Evolutionary conservation across 495 filamentous ascomycete genomes (phyloP).

Genomic region (Chaetomium fimeti): DNA sequence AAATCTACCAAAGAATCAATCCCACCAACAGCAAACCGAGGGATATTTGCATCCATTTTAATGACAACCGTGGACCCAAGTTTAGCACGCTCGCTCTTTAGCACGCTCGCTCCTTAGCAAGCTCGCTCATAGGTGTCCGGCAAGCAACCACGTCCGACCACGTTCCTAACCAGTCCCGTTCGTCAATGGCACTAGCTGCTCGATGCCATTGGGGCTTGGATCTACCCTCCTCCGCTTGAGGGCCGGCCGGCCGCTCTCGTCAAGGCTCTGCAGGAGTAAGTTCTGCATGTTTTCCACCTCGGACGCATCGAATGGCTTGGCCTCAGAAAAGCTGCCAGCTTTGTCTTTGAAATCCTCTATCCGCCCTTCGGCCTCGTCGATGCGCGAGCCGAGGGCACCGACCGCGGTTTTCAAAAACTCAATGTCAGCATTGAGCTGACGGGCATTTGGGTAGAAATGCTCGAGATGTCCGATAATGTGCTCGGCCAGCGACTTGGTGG

Average conservation of each 20-base stretch:
- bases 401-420: conserved; percentile 7
- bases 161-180: neutral
- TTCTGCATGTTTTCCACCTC: neutral
- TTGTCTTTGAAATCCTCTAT: conserved; percentile 7
- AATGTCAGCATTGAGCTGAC: conserved; percentile 16
- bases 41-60: too few relatives aligned
- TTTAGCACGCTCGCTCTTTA: too few relatives aligned
- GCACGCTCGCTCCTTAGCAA: too few relatives aligned
- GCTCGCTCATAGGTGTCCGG: neutral
- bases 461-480: conserved; percentile 30
- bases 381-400: neutral
- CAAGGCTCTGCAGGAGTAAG: neutral
- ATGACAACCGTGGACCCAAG: too few relatives aligned
- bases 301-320: neutral
- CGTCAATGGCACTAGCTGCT: neutral
- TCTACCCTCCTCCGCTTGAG: conserved; percentile 14
- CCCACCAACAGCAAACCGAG: too few relatives aligned
- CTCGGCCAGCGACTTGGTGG: conserved; percentile 31
- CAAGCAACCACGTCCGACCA: neutral
- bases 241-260: neutral
- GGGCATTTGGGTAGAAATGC: conserved; percentile 22
- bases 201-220: neutral
- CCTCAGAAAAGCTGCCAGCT: neutral
- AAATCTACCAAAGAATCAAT: too few relatives aligned
- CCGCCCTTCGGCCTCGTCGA: conserved; percentile 13